Percentiles rank a stretch among this genome's conserved stretches.
phyloP scores from a whole-genome alignment of 1,284 basidiomycete species.

The Meira miltonrushii region DNA sequence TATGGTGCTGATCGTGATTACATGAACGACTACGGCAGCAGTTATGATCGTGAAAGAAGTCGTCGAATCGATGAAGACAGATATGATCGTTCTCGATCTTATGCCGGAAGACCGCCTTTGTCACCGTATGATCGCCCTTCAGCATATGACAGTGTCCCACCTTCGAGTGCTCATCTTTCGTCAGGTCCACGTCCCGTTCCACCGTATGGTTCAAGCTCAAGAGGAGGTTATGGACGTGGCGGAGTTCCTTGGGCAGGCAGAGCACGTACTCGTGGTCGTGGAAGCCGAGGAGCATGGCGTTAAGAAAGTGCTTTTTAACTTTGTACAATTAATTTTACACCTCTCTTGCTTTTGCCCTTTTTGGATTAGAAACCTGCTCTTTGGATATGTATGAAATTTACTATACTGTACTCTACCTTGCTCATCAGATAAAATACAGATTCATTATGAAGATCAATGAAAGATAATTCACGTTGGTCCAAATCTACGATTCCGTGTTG shows the following conservation, averaged over 20 bases:
- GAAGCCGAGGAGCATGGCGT: background rate
- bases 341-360: background rate
- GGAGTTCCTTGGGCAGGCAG: slow-evolving; percentile 1
- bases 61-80: background rate
- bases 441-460: too few relatives aligned
- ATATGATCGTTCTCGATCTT: background rate
- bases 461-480: too few relatives aligned
- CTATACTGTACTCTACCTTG: too few relatives aligned
- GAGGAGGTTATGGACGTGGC: slow-evolving; percentile 8
- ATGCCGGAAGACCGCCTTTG: background rate
- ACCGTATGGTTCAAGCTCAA: slow-evolving; percentile 6
- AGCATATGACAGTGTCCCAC: background rate
- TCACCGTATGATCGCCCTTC: background rate
- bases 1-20: background rate
- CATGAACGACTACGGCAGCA: background rate
- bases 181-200: background rate
- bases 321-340: background rate
- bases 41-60: background rate
- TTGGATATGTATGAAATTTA: too few relatives aligned
- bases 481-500: too few relatives aligned
- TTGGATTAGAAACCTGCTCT: background rate
- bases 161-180: background rate
- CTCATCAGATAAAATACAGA: too few relatives aligned
- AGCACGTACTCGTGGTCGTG: background rate
- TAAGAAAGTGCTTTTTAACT: too few relatives aligned